Percentiles rank a stretch among this genome's conserved stretches.
phyloP scores from a whole-genome alignment of 371 early-diverging fungal genomes.

The Rhizopus arrhizus region DNA sequence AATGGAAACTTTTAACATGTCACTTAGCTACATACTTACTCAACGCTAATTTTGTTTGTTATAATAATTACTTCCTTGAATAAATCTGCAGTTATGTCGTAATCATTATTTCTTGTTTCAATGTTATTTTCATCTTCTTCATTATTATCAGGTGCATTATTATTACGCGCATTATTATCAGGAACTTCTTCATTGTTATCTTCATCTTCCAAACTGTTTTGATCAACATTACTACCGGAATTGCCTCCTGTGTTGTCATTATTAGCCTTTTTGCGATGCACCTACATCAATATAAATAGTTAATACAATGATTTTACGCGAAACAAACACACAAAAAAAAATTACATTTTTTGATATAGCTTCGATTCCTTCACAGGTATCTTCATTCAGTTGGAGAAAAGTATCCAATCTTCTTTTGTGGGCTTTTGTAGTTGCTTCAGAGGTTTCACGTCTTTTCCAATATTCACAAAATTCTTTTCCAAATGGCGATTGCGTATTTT shows the following conservation, averaged over 20 bases:
- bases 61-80: slow-evolving; percentile 12
- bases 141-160: slow-evolving; percentile 1
- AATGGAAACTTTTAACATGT: slow-evolving; percentile 12
- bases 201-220: slow-evolving; percentile 12
- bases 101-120: slow-evolving; percentile 9
- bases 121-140: slow-evolving; percentile 6
- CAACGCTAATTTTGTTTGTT: slow-evolving; percentile 16
- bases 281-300: slow-evolving; percentile 16
- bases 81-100: slow-evolving; percentile 7
- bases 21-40: slow-evolving; percentile 15
- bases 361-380: slow-evolving; percentile 10
- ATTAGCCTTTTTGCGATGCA: slow-evolving; percentile 7
- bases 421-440: slow-evolving; percentile 12
- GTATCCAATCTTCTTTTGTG: slow-evolving; percentile 12
- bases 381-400: slow-evolving; percentile 14
- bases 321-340: slow-evolving; percentile 10
- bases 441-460: slow-evolving; percentile 11
- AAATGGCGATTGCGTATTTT: slow-evolving; percentile 7
- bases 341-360: slow-evolving; percentile 8
- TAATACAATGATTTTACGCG: slow-evolving; percentile 16
- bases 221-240: slow-evolving; percentile 6
- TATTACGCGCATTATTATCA: slow-evolving; percentile 4
- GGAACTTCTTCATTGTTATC: slow-evolving; percentile 8
- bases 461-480: slow-evolving; percentile 13
- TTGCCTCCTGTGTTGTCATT: slow-evolving; percentile 9